These are phyloP conservation scores for Boletus insuetus DNA, from an alignment of 768 basidiomycete species.

Conservation along the genomic window DNA sequence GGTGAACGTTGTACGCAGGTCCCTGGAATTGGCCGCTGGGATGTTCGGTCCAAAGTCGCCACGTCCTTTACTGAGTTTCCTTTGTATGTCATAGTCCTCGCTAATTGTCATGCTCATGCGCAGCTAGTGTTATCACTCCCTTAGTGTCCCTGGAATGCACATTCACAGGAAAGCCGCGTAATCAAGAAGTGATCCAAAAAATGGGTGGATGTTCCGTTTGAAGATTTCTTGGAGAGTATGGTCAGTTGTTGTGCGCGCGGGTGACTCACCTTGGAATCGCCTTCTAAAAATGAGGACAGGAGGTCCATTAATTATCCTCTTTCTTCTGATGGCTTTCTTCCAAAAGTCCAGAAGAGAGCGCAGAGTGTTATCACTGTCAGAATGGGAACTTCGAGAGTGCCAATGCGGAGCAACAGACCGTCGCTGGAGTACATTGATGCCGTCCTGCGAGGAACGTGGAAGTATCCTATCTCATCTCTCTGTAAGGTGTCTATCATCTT, in stretches of 20 bases:
- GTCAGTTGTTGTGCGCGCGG: conserved; percentile 4
- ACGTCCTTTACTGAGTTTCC: too few species aligned
- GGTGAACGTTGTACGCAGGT: too few species aligned
- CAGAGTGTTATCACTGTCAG: conserved; percentile 28
- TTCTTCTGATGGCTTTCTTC: background rate
- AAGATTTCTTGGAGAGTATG: conserved; percentile 11
- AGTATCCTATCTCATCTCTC: conserved; percentile 18
- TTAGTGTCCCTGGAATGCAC: conserved; percentile 28
- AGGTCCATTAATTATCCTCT: conserved; percentile 2
- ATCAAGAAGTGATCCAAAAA: conserved; percentile 11
- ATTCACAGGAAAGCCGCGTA: conserved; percentile 26
- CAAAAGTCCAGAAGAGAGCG: conserved; percentile 21
- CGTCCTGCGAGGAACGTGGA: conserved; percentile 10
- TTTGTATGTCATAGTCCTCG: background rate
- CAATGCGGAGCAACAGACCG: conserved; percentile 20
- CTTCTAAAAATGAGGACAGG: conserved; percentile 12
- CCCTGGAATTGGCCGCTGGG: too few species aligned
- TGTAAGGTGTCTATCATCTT: conserved; percentile 12
- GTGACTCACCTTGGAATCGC: background rate
- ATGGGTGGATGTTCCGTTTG: conserved; percentile 23
- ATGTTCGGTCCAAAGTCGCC: too few species aligned
- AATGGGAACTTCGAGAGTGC: conserved; percentile 26
- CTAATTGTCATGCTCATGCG: conserved; percentile 7
- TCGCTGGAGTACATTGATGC: conserved; percentile 27
- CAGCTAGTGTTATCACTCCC: conserved; percentile 25